phyloP scores from a whole-genome alignment of 768 basidiomycete species.

The Termitomyces heimii region DNA sequence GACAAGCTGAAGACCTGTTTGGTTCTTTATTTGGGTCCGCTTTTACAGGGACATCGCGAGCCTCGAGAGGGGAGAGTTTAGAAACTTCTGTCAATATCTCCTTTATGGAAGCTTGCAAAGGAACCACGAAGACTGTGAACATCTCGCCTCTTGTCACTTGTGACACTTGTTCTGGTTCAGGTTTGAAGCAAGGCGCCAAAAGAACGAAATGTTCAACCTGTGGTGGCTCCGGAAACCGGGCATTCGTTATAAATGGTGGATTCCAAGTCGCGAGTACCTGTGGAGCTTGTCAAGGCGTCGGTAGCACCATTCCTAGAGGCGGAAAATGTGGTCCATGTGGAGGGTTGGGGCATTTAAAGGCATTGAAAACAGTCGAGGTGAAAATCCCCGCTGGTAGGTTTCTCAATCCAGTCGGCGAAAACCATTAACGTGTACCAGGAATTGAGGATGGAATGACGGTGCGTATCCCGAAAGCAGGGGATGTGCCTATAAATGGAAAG shows the following conservation, averaged over 20 bases:
- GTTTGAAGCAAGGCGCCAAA: slow-evolving; percentile 83
- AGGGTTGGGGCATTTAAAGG: slow-evolving; percentile 85
- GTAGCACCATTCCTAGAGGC: slow-evolving; percentile 71
- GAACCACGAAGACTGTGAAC: slow-evolving; percentile 67
- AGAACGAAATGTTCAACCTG: slow-evolving; percentile 75
- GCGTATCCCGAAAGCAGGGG: slow-evolving; percentile 74
- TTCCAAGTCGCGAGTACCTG: slow-evolving; percentile 98
- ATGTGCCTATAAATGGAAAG: slow-evolving; percentile 75
- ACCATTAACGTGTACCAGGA: slow-evolving; percentile 37
- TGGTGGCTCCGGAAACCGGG: slow-evolving; percentile 80
- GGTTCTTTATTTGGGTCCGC: slow-evolving; percentile 77
- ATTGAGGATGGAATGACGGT: slow-evolving; percentile 95
- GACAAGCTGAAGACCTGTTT: slow-evolving; percentile 62
- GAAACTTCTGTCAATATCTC: slow-evolving; percentile 69
- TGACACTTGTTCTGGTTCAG: slow-evolving; percentile 76
- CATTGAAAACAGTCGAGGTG: slow-evolving; percentile 71
- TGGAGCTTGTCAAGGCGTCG: slow-evolving; percentile 72
- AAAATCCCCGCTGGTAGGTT: slow-evolving; percentile 79
- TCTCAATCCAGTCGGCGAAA: neutral
- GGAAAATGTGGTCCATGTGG: slow-evolving; percentile 76
- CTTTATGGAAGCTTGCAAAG: slow-evolving; percentile 96
- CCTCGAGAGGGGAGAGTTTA: slow-evolving; percentile 71
- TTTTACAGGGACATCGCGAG: slow-evolving; percentile 42
- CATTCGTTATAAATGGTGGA: slow-evolving; percentile 86
- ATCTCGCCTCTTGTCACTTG: slow-evolving; percentile 83